phyloP scores from a whole-genome alignment of 768 basidiomycete genomes.

The Calvatia gigantea region DNA sequence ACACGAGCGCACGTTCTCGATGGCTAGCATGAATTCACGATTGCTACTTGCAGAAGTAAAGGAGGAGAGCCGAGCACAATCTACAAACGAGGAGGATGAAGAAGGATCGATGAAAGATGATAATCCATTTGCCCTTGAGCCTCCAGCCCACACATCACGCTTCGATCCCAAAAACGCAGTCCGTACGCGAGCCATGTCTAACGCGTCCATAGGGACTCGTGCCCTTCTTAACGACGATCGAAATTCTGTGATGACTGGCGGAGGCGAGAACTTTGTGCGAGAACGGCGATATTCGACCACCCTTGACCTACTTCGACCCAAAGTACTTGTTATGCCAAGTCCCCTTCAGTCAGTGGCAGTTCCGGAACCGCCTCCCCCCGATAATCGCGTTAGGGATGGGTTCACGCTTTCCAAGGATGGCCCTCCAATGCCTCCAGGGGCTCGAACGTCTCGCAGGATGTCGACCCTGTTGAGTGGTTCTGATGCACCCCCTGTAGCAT shows the following conservation, averaged over 20 bases:
- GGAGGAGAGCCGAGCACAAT: conserved; percentile 21
- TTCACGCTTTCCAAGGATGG: conserved; percentile 68
- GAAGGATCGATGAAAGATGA: conserved; percentile 33
- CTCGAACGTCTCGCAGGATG: conserved; percentile 51
- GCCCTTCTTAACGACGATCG: conserved; percentile 51
- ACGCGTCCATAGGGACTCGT: conserved; percentile 63
- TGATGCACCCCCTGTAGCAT: conserved; percentile 34
- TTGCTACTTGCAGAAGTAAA: conserved; percentile 35
- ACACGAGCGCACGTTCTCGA: conserved; percentile 48
- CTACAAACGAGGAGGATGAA: conserved; percentile 29
- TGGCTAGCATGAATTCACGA: conserved; percentile 48
- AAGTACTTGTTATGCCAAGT: conserved; percentile 93
- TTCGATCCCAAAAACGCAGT: conserved; percentile 75
- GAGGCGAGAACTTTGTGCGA: conserved; percentile 30
- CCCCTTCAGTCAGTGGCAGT: conserved; percentile 59
- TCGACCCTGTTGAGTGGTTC: conserved; percentile 34
- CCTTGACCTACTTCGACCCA: conserved; percentile 78
- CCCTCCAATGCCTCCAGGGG: conserved; percentile 74
- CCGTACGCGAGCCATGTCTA: conserved; percentile 60
- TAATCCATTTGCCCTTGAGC: conserved; percentile 68
- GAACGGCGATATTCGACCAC: conserved; percentile 65
- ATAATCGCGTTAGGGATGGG: conserved; percentile 42
- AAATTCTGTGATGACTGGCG: conserved; percentile 32
- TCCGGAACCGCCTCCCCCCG: conserved; percentile 29
- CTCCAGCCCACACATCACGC: conserved; percentile 62